These are phyloP conservation scores for Diaporthe citrichinensis DNA, from an alignment of 2,329 filamentous ascomycete genomes.

Conservation along the genomic window DNA sequence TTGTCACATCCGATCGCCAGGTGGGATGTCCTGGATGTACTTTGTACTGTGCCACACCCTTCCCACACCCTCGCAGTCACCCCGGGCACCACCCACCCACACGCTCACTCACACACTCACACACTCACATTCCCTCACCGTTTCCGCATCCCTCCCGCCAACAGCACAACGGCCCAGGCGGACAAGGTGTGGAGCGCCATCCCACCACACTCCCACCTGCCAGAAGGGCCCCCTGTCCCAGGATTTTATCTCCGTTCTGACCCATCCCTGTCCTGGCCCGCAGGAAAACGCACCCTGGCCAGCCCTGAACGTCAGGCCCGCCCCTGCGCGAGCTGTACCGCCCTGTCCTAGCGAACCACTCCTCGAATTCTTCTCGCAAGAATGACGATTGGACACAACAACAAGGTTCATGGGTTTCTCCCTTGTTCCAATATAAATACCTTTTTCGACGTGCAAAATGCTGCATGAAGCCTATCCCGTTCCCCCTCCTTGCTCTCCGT, in stretches of 20 bases:
- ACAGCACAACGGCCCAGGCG: slow-evolving; percentile 17
- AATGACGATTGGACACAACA: slow-evolving; percentile 35
- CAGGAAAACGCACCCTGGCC: slow-evolving; percentile 20
- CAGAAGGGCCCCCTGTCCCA: slow-evolving; percentile 31
- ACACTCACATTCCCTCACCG: slow-evolving; percentile 22
- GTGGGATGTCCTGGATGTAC: slow-evolving; percentile 25
- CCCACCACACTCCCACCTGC: slow-evolving; percentile 34
- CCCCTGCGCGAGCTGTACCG: slow-evolving; percentile 31
- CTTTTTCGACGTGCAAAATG: slow-evolving; percentile 34
- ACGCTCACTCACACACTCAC: background rate
- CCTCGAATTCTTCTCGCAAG: slow-evolving; percentile 28
- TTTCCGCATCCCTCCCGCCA: slow-evolving; percentile 31
- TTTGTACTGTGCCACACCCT: slow-evolving; percentile 23
- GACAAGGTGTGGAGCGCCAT: slow-evolving; percentile 32
- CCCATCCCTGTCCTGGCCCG: slow-evolving; percentile 33
- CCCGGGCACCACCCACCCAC: background rate
- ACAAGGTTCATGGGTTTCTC: slow-evolving; percentile 36
- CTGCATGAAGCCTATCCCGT: slow-evolving; percentile 34
- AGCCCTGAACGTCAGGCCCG: slow-evolving; percentile 33
- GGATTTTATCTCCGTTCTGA: slow-evolving; percentile 33
- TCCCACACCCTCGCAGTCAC: slow-evolving; percentile 6
- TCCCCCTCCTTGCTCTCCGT: slow-evolving; percentile 34
- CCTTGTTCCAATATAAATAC: slow-evolving; percentile 35
- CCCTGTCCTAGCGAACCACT: slow-evolving; percentile 34
- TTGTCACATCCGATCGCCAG: slow-evolving; percentile 32